Base-by-base conservation (phyloP, 2,329 filamentous ascomycete species). In the Dryadomyces quercivorus region DNA sequence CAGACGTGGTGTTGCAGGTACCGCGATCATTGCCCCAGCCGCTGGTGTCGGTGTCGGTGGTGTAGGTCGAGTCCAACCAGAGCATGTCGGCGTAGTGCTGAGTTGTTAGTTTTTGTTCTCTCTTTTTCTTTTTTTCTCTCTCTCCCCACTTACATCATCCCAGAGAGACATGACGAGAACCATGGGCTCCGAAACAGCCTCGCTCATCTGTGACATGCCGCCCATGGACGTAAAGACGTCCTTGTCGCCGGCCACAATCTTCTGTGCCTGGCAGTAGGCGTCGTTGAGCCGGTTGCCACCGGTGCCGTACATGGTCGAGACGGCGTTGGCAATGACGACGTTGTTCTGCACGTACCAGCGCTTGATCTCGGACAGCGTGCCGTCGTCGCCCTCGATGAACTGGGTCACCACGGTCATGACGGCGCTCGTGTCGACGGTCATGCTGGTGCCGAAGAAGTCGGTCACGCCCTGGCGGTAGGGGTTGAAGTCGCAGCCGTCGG, bases 401-500 rank as follows among this genome's bases (percentile, higher is more conserved):
- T 82, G 80, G 10, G 81, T 84, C 49, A 84, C 76, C 6, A 85
- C 79, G 7, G 69, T 85, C 63, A 84, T 72, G 56, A 75, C 74
- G 60, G 71, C 71, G 52, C 64, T 74, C 51, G 79, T 82, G 65
- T 84, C 75, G 58, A 85, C 71, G 16, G 70, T 80, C 65, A 70
- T 71, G 58, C 75, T 77, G 42, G 59, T 55, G n/a, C 60, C 60
- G 56, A 78, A 85, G 71, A 84, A 85, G 65, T 70, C 68, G 38
- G 69, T 69, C 66, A 78, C 75, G 47, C 80, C 81, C 70, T 80
- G 73, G 61, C 81, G 80, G 75, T 77, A 85, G 26, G 75, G 69
- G 73, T 83, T 83, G 72, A 79, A 83, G 63, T 84, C 81, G 62
- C 82, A 85, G 21, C 82, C 82, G 59, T 81, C 77, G 56, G 77